Conservation (phyloP, 208 protist species). For the Leishmania lainsoni region DNA sequence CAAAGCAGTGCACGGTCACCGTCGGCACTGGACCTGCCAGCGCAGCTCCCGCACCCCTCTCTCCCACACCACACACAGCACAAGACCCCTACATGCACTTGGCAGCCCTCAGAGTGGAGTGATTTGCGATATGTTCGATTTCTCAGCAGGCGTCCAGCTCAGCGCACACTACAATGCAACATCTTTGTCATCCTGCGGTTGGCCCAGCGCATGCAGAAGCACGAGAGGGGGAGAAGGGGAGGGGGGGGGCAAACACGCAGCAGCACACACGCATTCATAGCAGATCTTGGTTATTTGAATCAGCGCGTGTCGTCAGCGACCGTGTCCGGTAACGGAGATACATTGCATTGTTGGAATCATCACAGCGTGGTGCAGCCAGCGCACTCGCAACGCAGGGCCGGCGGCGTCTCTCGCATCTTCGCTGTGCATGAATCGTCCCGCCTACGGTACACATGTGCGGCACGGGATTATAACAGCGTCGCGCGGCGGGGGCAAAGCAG, state of each 20-base stretch:
- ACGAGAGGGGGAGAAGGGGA: not conserved
- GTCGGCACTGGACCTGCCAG: constrained; percentile 34
- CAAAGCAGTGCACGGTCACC: not conserved
- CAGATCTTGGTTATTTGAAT: constrained; percentile 79
- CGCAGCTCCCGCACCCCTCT: not conserved
- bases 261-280: constrained; percentile 42
- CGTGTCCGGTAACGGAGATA: constrained; percentile 55
- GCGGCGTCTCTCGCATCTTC: constrained; percentile 20
- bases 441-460: constrained; percentile 20
- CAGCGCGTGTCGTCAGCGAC: constrained; percentile 71
- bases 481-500: too few relatives aligned
- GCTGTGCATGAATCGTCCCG: constrained; percentile 60
- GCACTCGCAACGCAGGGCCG: not conserved
- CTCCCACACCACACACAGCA: not conserved
- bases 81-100: not conserved
- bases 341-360: constrained; percentile 22
- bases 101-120: constrained; percentile 32
- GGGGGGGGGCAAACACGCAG: not conserved
- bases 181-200: constrained; percentile 22
- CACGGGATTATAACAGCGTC: constrained; percentile 41
- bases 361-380: not conserved
- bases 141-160: constrained; percentile 35
- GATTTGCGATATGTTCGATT: constrained; percentile 41
- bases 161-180: constrained; percentile 35
- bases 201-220: not conserved